Percentiles rank a stretch among this genome's conserved stretches.
phyloP scores from a whole-genome alignment of 176 grass and related monocot genomes.

The Cenchrus americanus region DNA sequence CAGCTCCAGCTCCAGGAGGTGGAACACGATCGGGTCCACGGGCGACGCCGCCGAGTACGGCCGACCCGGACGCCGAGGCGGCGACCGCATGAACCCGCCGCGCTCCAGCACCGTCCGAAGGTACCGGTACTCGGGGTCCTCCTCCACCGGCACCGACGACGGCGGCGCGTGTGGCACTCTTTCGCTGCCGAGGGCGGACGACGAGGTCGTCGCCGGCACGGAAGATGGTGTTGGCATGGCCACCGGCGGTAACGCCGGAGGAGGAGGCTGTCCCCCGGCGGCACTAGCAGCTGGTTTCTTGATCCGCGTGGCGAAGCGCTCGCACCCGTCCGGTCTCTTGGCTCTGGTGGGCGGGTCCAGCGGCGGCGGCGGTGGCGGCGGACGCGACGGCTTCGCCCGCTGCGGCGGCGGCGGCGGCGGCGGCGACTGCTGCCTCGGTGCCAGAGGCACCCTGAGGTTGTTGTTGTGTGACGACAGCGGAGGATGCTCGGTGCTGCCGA shows the following conservation, averaged over 20 bases:
- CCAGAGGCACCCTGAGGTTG: slow-evolving; percentile 33
- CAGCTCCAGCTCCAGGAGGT: slow-evolving; percentile 76
- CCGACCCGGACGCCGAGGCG: neutral
- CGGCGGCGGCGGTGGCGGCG: slow-evolving; percentile 56
- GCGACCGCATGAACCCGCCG: slow-evolving; percentile 47
- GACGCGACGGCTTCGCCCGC: slow-evolving; percentile 42
- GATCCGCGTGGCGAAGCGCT: slow-evolving; percentile 80
- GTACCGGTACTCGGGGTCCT: slow-evolving; percentile 75
- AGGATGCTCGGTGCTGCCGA: slow-evolving; percentile 4
- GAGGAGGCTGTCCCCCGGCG: neutral
- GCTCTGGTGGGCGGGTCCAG: neutral
- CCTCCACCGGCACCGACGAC: slow-evolving; percentile 1
- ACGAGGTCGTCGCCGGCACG: neutral
- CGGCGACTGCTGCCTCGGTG: neutral
- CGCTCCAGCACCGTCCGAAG: slow-evolving; percentile 57
- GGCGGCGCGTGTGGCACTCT: neutral
- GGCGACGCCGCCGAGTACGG: slow-evolving; percentile 6
- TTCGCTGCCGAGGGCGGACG: no score
- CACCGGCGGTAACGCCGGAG: neutral
- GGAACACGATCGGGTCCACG: slow-evolving; percentile 81
- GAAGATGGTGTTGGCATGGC: neutral
- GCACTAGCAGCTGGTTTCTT: slow-evolving; percentile 41
- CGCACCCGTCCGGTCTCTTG: slow-evolving; percentile 52
- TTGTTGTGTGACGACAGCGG: neutral
- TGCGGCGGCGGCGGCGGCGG: neutral